phyloP scores from a whole-genome alignment of 176 grass and related monocot genomes.

The Carex scoparia region DNA sequence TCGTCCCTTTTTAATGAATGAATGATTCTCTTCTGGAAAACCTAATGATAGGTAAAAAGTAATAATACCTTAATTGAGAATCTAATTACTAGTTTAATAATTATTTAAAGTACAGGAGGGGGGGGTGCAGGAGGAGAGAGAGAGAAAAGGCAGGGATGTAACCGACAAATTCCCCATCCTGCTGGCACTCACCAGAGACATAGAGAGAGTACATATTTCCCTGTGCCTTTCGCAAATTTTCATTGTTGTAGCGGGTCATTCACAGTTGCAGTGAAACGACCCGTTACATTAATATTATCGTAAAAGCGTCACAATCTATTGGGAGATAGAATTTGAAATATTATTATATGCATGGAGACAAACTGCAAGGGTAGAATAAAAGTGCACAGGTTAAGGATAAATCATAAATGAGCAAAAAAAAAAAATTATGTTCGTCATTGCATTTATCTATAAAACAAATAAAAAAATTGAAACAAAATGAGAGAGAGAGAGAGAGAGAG shows the following conservation, averaged over 20 bases:
- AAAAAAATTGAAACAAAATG: neutral
- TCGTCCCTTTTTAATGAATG: too few relatives aligned
- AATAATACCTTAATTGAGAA: too few relatives aligned
- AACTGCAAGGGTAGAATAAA: too few relatives aligned
- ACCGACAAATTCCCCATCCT: conserved; percentile 30
- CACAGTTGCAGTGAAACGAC: neutral
- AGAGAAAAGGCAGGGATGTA: neutral
- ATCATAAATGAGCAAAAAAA: neutral
- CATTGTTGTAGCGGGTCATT: neutral
- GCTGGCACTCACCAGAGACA: conserved; percentile 4
- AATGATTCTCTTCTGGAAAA: too few relatives aligned
- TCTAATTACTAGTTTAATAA: too few relatives aligned
- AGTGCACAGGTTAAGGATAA: too few relatives aligned
- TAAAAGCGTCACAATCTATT: neutral
- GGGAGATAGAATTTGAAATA: neutral
- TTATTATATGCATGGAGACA: too few relatives aligned
- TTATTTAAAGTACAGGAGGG: neutral
- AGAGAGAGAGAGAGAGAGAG: neutral
- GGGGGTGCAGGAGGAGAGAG: neutral
- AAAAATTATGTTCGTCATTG: neutral
- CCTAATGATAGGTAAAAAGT: too few relatives aligned
- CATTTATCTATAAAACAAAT: too few relatives aligned
- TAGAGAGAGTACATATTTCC: neutral
- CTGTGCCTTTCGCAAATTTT: neutral
- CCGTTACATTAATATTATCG: neutral